Evolutionary conservation across 1,284 basidiomycete species (phyloP).

Genomic region (Dichomitus squalens): DNA sequence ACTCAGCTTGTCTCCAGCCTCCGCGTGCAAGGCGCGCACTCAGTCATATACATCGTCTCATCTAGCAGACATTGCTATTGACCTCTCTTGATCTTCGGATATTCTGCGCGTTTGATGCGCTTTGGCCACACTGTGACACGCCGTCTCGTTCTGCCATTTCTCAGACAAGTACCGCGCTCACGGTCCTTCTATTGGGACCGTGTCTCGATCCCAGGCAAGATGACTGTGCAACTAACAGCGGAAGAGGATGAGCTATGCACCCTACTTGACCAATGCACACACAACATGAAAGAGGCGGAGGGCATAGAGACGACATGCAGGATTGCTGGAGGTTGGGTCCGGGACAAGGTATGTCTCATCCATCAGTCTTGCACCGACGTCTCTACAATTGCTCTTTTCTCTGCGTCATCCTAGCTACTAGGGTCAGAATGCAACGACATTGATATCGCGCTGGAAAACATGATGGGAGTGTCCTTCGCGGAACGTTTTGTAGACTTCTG

Average conservation of each 20-base stretch:
- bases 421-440: conserved; percentile 88
- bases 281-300: conserved; percentile 51
- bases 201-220: conserved; percentile 23
- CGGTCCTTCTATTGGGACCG: conserved; percentile 16
- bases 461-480: conserved; percentile 93
- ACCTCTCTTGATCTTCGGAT: neutral
- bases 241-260: conserved; percentile 61
- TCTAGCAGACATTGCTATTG: too few relatives aligned
- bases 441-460: conserved; percentile 87
- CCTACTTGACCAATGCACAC: conserved; percentile 71
- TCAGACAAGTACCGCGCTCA: neutral
- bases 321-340: conserved; percentile 95
- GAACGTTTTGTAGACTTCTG: conserved; percentile 76
- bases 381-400: neutral
- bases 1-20: neutral
- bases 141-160: neutral
- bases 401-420: conserved; percentile 63
- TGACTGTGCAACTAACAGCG: conserved; percentile 53
- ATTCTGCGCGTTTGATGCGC: conserved; percentile 10
- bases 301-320: conserved; percentile 70
- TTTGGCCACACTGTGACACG: neutral
- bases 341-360: conserved; percentile 83
- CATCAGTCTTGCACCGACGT: conserved; percentile 1
- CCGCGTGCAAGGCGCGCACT: neutral
- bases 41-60: too few relatives aligned